Evolutionary conservation across 2,329 filamentous ascomycete species (phyloP).

Genomic region (Xylariaceae sp.): DNA sequence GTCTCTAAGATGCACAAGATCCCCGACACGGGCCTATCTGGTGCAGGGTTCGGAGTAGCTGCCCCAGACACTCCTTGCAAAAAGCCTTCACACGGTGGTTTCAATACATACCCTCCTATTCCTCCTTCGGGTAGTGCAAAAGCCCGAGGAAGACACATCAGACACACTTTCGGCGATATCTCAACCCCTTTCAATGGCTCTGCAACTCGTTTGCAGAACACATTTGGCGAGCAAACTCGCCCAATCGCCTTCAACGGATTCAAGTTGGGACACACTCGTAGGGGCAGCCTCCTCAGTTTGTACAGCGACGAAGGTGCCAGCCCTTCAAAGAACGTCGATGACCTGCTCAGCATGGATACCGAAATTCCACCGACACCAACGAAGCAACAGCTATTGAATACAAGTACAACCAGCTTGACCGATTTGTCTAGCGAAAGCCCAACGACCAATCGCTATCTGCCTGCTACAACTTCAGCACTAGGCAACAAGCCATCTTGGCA

Average conservation of each 20-base stretch:
- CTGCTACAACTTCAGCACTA: constrained; percentile 38
- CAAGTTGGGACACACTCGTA: constrained; percentile 40
- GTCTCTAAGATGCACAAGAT: constrained; percentile 92
- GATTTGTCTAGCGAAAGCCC: constrained; percentile 41
- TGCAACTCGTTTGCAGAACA: constrained; percentile 40
- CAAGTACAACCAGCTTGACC: constrained; percentile 25
- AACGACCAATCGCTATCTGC: constrained; percentile 41
- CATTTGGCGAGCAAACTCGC: constrained; percentile 53
- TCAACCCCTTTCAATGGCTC: constrained; percentile 74
- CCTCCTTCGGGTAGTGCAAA: constrained; percentile 52
- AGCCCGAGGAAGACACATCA: constrained; percentile 56
- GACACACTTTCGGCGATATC: constrained; percentile 73
- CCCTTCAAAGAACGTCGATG: constrained; percentile 43
- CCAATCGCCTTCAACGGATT: constrained; percentile 64
- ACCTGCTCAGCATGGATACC: constrained; percentile 42
- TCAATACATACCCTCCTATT: constrained; percentile 61
- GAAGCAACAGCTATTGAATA: constrained; percentile 56
- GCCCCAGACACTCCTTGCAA: constrained; percentile 98
- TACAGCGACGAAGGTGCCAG: constrained; percentile 68
- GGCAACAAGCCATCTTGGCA: constrained; percentile 20
- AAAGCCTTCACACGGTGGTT: constrained; percentile 62
- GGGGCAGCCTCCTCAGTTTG: constrained; percentile 72
- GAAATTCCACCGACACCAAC: constrained; percentile 94
- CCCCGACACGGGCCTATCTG: constrained; percentile 60
- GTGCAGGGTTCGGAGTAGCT: constrained; percentile 42